Percentiles rank a stretch among this genome's conserved stretches.
Conservation (phyloP, 371 early-diverging fungal species). For the Circinella umbellata region DNA sequence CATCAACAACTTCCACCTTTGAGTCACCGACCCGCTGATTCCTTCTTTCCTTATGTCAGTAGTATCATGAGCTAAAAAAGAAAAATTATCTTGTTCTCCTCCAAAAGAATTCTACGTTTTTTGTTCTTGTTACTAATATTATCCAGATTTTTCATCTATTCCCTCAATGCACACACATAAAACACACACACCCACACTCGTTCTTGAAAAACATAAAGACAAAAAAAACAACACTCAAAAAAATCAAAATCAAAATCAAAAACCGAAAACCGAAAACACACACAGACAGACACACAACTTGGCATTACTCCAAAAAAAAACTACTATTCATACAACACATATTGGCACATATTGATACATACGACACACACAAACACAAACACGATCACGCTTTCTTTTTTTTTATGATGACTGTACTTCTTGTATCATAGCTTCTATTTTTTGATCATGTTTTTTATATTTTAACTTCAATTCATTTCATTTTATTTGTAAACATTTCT, state of each 20-base stretch:
- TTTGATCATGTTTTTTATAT: neutral
- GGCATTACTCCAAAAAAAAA: neutral
- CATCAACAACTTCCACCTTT: slow-evolving; percentile 13
- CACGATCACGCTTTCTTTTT: neutral
- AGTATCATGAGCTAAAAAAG: slow-evolving; percentile 1
- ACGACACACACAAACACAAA: no score
- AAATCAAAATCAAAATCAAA: no score
- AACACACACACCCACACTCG: neutral
- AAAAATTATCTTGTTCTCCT: neutral
- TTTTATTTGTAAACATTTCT: neutral
- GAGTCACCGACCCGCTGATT: slow-evolving; percentile 4
- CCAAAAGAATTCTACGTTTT: neutral
- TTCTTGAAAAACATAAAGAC: no score
- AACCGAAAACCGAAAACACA: no score
- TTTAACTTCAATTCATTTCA: neutral
- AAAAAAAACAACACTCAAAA: no score
- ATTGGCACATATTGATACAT: no score
- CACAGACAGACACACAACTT: no score
- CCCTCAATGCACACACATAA: neutral
- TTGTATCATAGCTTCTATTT: no score
- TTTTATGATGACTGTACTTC: no score
- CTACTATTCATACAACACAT: no score
- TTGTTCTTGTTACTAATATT: neutral
- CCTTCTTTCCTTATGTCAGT: slow-evolving; percentile 8
- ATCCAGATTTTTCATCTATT: neutral